Conservation (phyloP, 139 green algal genomes). For the Coelastrella sp. region DNA sequence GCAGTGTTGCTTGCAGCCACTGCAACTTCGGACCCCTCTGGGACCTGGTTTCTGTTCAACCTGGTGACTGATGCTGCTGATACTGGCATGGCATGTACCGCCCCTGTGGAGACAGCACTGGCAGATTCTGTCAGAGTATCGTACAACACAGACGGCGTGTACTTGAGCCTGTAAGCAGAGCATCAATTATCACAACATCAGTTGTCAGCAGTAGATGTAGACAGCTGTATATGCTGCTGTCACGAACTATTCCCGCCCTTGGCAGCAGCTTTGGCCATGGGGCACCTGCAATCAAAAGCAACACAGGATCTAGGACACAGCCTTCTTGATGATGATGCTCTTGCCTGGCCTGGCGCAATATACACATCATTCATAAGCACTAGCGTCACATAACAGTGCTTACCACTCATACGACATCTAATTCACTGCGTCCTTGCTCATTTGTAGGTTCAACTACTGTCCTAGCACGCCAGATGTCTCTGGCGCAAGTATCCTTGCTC, state of each 20-base stretch:
- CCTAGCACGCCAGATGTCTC: background rate
- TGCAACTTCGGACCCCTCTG: constrained; percentile 18
- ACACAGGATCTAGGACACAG: background rate
- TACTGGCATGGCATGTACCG: constrained; percentile 16
- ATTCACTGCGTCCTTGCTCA: background rate
- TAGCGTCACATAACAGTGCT: no score
- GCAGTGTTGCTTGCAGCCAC: constrained; percentile 21
- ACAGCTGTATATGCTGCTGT: no score
- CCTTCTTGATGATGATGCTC: no score
- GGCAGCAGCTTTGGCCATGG: background rate
- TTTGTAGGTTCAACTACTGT: constrained; percentile 31
- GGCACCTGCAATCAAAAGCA: background rate
- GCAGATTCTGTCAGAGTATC: constrained; percentile 7
- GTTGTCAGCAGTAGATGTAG: no score
- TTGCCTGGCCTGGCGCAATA: no score
- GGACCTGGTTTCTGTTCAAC: constrained; percentile 35
- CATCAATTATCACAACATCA: no score
- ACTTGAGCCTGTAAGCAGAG: constrained; percentile 20
- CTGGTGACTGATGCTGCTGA: constrained; percentile 35
- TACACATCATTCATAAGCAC: no score
- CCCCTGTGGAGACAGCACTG: constrained; percentile 9
- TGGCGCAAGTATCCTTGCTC: constrained; percentile 26
- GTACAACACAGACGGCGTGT: constrained; percentile 22
- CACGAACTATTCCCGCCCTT: no score
- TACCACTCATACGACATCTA: no score